Evolutionary conservation across 345 rosid species (phyloP).

Genomic region (Lepidium aucheri): DNA sequence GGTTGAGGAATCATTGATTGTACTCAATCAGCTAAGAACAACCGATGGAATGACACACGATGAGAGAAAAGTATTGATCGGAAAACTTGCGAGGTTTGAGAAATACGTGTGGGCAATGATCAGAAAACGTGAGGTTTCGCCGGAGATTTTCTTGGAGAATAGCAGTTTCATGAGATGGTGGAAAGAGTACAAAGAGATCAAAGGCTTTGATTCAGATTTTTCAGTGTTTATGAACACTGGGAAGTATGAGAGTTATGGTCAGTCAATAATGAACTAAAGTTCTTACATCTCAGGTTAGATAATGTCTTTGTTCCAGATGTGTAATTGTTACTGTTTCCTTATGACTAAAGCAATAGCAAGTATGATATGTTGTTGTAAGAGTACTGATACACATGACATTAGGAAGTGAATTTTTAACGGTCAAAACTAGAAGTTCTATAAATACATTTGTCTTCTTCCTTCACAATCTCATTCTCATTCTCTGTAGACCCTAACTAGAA

Average conservation of each 20-base stretch:
- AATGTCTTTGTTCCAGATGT: neutral
- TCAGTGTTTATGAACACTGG: conserved; percentile 32
- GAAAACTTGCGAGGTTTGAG: conserved; percentile 31
- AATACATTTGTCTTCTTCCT: too few relatives aligned
- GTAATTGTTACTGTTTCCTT: too few relatives aligned
- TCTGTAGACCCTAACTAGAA: neutral
- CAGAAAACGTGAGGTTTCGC: conserved; percentile 38
- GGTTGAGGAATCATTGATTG: conserved; percentile 58
- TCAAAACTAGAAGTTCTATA: too few relatives aligned
- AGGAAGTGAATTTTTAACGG: too few relatives aligned
- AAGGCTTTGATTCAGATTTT: conserved; percentile 17
- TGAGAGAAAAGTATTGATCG: neutral
- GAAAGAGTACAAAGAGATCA: conserved; percentile 32
- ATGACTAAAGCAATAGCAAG: too few relatives aligned
- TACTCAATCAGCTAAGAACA: conserved; percentile 3
- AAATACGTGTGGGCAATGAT: conserved; percentile 34
- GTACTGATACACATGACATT: too few relatives aligned
- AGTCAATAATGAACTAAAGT: neutral
- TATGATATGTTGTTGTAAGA: too few relatives aligned
- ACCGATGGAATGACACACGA: neutral
- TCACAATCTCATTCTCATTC: neutral
- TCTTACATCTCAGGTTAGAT: neutral
- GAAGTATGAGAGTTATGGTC: conserved; percentile 23
- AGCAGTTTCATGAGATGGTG: conserved; percentile 80
- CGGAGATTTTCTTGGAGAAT: conserved; percentile 49